These are phyloP conservation scores for Ochetophila trinervis DNA, from an alignment of 306 rosid species.

Conservation along the genomic window DNA sequence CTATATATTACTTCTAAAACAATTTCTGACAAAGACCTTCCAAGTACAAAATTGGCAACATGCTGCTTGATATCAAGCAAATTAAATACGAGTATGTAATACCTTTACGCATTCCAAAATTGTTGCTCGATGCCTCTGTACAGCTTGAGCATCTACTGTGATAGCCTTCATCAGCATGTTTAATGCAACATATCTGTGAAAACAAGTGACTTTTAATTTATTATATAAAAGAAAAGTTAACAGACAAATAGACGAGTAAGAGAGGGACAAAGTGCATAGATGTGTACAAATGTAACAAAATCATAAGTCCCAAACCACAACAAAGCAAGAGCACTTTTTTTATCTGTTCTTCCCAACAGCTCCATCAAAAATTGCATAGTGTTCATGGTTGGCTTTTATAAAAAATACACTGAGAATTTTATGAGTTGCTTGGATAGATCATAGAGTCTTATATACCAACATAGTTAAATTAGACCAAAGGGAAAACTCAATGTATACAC, in stretches of 20 bases:
- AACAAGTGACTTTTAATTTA: conserved; percentile 7
- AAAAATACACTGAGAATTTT: too few relatives aligned
- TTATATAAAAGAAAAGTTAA: conserved; percentile 1
- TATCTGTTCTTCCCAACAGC: not conserved
- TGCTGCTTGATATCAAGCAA: not conserved
- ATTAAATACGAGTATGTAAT: conserved; percentile 16
- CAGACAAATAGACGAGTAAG: conserved; percentile 5
- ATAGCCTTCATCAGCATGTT: conserved; percentile 97
- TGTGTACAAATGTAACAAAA: not conserved
- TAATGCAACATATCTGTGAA: conserved; percentile 81
- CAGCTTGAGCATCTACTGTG: conserved; percentile 91
- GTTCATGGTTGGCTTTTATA: too few relatives aligned
- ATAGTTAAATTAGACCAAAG: too few relatives aligned
- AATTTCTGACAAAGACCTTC: not conserved
- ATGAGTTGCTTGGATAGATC: too few relatives aligned
- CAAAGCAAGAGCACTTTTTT: not conserved
- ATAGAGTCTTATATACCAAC: too few relatives aligned
- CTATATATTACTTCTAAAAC: not conserved
- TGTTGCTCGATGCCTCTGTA: conserved; percentile 97
- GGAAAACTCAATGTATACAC: too few relatives aligned
- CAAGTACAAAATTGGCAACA: not conserved
- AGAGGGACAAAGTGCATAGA: not conserved
- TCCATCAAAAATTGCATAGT: too few relatives aligned
- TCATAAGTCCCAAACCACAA: not conserved
- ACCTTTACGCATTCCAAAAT: conserved; percentile 99